Conservation (phyloP, 2,329 filamentous ascomycete genomes). For the Xylariaceae sp. region DNA sequence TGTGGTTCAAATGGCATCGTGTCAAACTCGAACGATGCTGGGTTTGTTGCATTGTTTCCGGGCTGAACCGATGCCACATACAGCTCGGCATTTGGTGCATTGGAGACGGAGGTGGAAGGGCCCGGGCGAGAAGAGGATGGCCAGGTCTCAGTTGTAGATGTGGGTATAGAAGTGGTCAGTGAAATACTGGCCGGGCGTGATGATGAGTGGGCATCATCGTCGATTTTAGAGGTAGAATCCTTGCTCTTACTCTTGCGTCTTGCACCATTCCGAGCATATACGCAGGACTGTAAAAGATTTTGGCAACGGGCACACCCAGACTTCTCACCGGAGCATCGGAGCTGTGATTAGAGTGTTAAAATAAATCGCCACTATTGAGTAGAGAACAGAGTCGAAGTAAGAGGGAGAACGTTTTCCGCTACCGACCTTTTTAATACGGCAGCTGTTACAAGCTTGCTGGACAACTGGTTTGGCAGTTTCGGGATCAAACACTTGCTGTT, state of each 20-base stretch:
- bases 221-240: conserved; percentile 1
- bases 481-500: conserved; percentile 19
- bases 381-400: not conserved
- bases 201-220: not conserved
- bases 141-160: not conserved
- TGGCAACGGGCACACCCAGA: conserved; percentile 18
- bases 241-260: conserved; percentile 14
- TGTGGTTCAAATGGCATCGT: conserved; percentile 3
- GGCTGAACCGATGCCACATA: not conserved
- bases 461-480: conserved; percentile 17
- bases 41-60: not conserved
- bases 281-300: conserved; percentile 11
- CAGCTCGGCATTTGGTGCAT: not conserved
- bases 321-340: conserved; percentile 18
- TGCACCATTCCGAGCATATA: conserved; percentile 8
- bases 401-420: not conserved
- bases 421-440: conserved; percentile 23
- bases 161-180: not conserved
- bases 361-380: not conserved
- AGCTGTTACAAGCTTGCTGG: conserved; percentile 24
- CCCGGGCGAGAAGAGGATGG: not conserved
- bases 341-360: not conserved
- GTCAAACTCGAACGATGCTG: not conserved
- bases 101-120: not conserved
- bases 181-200: not conserved